phyloP scores from a whole-genome alignment of 202 grass and related monocot species.

The Saccharum hybrid region DNA sequence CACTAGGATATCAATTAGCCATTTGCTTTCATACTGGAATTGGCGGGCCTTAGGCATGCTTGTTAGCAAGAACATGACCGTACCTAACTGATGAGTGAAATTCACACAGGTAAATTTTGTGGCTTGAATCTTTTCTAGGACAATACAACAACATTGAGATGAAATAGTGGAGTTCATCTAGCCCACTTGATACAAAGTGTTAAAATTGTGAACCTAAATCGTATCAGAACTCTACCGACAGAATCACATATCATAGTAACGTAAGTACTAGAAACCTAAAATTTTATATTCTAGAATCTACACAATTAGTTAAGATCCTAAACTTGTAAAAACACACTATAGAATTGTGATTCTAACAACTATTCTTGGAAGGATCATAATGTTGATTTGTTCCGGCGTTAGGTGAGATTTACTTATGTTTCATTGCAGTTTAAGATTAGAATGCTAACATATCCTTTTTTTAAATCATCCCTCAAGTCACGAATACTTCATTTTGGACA shows the following conservation, averaged over 20 bases:
- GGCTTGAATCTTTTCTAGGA: background rate
- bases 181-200: background rate
- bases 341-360: no score
- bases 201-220: no score
- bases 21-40: no score
- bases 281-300: no score
- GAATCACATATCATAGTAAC: background rate
- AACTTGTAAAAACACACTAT: no score
- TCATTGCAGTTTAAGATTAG: background rate
- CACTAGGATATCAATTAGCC: no score
- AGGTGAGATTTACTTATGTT: background rate
- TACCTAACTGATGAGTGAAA: no score
- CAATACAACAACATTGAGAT: background rate
- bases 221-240: no score
- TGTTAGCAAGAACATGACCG: no score
- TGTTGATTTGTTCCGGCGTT: background rate
- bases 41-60: no score
- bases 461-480: background rate
- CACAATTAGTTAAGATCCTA: no score
- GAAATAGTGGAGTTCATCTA: background rate
- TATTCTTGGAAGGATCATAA: background rate
- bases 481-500: background rate
- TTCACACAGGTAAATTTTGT: background rate
- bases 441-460: background rate
- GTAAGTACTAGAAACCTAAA: background rate